Evolutionary conservation across 1,284 basidiomycete species (phyloP).

Genomic region (Quambalaria eucalypti): DNA sequence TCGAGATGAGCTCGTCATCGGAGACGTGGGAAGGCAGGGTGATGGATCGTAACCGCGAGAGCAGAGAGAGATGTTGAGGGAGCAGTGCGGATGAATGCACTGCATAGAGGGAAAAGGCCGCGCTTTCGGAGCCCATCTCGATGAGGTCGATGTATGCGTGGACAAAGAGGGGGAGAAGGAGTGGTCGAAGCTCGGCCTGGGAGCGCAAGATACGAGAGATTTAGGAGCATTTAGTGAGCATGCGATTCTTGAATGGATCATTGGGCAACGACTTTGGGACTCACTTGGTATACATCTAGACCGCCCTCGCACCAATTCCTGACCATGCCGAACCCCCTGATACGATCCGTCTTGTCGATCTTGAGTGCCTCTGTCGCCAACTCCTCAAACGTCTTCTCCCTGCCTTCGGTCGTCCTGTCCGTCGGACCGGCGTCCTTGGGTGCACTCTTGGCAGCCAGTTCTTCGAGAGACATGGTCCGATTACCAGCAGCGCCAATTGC

Average conservation of each 20-base stretch:
- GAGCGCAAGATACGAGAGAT: constrained; percentile 32
- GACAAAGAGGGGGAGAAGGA: constrained; percentile 89
- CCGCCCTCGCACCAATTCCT: constrained; percentile 90
- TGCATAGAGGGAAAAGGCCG: neutral
- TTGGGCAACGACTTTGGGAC: too few relatives aligned
- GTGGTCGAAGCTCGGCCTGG: constrained; percentile 75
- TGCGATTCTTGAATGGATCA: too few relatives aligned
- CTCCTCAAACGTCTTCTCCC: constrained; percentile 22
- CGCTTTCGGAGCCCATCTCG: constrained; percentile 66
- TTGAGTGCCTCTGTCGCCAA: constrained; percentile 68
- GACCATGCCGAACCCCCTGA: constrained; percentile 74
- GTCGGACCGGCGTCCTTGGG: constrained; percentile 29
- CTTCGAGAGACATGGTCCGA: constrained; percentile 56
- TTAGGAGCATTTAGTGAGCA: constrained; percentile 10
- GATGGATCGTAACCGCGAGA: constrained; percentile 74
- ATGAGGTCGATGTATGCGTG: constrained; percentile 95
- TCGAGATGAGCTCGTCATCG: constrained; percentile 69
- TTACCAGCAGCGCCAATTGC: constrained; percentile 48
- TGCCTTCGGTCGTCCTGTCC: constrained; percentile 51
- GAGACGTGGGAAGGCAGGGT: constrained; percentile 71
- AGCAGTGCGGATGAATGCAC: neutral
- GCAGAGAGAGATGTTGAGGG: constrained; percentile 55
- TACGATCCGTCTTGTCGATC: constrained; percentile 77
- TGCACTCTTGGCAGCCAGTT: constrained; percentile 42
- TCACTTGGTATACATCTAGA: constrained; percentile 70